Percentiles rank a stretch among this genome's conserved stretches.
phyloP scores from a whole-genome alignment of 2,329 filamentous ascomycete species.

The Aspergillus vadensis region DNA sequence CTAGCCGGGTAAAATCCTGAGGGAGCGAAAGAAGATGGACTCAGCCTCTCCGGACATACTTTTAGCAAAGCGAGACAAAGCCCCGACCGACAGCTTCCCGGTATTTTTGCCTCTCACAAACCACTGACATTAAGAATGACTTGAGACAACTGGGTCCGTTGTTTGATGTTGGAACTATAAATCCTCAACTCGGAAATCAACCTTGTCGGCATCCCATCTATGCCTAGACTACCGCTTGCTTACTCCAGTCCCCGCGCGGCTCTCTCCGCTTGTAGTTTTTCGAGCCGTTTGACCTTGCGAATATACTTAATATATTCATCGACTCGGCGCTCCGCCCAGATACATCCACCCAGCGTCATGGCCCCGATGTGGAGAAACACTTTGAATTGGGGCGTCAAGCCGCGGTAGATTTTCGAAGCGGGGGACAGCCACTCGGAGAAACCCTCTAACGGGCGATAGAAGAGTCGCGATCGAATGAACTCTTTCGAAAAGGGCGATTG shows the following conservation, averaged over 20 bases:
- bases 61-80: no score
- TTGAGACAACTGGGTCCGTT: neutral
- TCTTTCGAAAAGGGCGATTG: slow-evolving; percentile 33
- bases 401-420: slow-evolving; percentile 47
- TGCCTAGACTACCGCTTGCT: neutral
- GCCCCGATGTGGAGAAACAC: slow-evolving; percentile 51
- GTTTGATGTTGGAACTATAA: neutral
- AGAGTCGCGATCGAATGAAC: slow-evolving; percentile 33
- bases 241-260: slow-evolving; percentile 20
- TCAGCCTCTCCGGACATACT: neutral
- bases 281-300: slow-evolving; percentile 44
- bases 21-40: neutral
- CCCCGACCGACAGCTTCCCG: no score
- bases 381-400: slow-evolving; percentile 53
- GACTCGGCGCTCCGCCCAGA: slow-evolving; percentile 52
- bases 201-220: neutral
- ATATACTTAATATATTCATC: slow-evolving; percentile 49
- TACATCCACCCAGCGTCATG: slow-evolving; percentile 52
- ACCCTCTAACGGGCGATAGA: slow-evolving; percentile 48
- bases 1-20: neutral
- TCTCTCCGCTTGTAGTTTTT: slow-evolving; percentile 38
- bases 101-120: no score
- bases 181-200: neutral
- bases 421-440: slow-evolving; percentile 53
- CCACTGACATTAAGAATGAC: no score